phyloP scores from a whole-genome alignment of 1,284 basidiomycete genomes.

The Ganoderma lingzhi region DNA sequence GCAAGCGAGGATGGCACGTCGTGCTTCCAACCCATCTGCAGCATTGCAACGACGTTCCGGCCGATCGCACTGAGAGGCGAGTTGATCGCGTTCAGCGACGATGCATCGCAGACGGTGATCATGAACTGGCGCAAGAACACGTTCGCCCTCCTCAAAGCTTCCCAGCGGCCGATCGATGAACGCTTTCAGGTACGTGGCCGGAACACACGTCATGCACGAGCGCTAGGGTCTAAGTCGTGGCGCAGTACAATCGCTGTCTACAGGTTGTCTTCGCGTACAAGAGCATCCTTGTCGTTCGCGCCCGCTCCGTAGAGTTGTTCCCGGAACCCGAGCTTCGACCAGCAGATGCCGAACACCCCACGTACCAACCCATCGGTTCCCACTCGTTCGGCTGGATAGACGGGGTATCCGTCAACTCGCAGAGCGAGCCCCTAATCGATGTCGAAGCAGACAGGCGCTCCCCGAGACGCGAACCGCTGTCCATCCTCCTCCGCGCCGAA shows the following conservation, averaged over 20 bases:
- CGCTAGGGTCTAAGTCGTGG: neutral
- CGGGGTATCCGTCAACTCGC: constrained; percentile 46
- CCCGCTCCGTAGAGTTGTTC: constrained; percentile 65
- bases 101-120: constrained; percentile 55
- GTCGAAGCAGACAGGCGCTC: neutral
- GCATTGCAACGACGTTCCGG: constrained; percentile 48
- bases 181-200: constrained; percentile 46
- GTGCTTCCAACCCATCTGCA: constrained; percentile 29
- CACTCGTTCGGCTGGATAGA: constrained; percentile 74
- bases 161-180: constrained; percentile 41
- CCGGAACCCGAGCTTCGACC: constrained; percentile 47
- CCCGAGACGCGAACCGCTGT: constrained; percentile 41
- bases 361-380: constrained; percentile 48
- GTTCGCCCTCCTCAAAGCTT: constrained; percentile 54
- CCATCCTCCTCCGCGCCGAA: constrained; percentile 62
- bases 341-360: constrained; percentile 23
- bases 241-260: constrained; percentile 54
- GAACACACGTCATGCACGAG: neutral
- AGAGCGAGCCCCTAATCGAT: constrained; percentile 15
- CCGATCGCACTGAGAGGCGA: constrained; percentile 58
- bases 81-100: constrained; percentile 60
- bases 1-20: neutral
- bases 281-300: constrained; percentile 62
- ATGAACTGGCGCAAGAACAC: constrained; percentile 59
- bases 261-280: constrained; percentile 57